Base-by-base conservation (phyloP, 2,329 filamentous ascomycete genomes). In the Xenosphaeropsis pyriputrescens region DNA sequence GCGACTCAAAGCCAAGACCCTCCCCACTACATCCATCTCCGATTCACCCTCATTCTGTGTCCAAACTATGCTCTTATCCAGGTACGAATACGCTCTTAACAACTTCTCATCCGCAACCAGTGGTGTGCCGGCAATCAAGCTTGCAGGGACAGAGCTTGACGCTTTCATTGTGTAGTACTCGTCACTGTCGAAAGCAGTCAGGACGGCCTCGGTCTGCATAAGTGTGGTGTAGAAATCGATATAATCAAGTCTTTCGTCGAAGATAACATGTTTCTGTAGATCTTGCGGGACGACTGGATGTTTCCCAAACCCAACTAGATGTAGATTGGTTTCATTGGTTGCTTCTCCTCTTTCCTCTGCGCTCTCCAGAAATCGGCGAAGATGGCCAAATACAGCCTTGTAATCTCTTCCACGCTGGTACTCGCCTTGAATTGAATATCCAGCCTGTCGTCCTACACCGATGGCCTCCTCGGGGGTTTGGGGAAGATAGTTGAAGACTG, bases 311-410 rank as follows among this genome's bases (percentile, higher is more conserved):
- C 33, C 33, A 35, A 35, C 33, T 11, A 35, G 19, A 18, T 35
- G 33, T 18, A 35, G n/a, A 18, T 35, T 35, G 3, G 18, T 35
- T n/a, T 81, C 76, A 41, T 75, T 83, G 43, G 73, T 67, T 50
- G 74, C 81, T 57, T 85, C 81, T 45, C 77, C 72, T 54, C 65
- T 84, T 48, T 80, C 75, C 47, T 75, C 72, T 63, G 71, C 72
- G 61, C 85, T 77, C 51, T 79, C 79, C 69, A 79, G 73, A 62
- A 82, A 77, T 43, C 79, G 73, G 44, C 76, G 80, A 52, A 81
- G 66, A 61, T 88, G 76, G 37, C 58, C 59, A 34, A 61, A 54
- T 30, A 79, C 75, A 43, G 68, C 81, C 49, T 79, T 79, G 18
- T 35, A 35, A 18, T 35, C 33, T 19, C 33, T 35, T n/a, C 33